These are phyloP conservation scores for Coccomyxa subellipsoidea DNA, from an alignment of 163 green algal species.

Conservation along the genomic window DNA sequence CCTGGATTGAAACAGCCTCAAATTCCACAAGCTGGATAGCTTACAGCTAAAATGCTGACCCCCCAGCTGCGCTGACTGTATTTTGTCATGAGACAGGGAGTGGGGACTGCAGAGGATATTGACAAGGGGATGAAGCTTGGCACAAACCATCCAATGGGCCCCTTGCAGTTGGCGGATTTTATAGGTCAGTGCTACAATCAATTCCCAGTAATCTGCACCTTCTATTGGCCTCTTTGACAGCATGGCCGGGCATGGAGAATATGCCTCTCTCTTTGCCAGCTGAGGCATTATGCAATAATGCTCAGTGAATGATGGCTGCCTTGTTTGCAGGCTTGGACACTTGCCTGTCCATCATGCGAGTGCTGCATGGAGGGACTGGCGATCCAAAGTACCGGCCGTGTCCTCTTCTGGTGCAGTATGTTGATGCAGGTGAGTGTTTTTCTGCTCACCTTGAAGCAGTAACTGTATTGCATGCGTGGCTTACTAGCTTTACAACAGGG, in stretches of 20 bases:
- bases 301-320: not conserved
- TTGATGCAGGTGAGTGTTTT: slow-evolving; percentile 65
- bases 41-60: too few species aligned
- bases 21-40: too few species aligned
- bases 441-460: too few species aligned
- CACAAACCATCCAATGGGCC: slow-evolving; percentile 87
- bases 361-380: slow-evolving; percentile 75
- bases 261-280: too few species aligned
- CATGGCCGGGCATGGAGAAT: too few species aligned
- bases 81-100: slow-evolving; percentile 50
- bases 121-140: slow-evolving; percentile 86
- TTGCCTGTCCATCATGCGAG: slow-evolving; percentile 86
- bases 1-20: not conserved
- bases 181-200: slow-evolving; percentile 53
- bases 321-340: slow-evolving; percentile 76
- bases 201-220: too few species aligned
- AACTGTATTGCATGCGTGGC: too few species aligned
- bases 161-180: slow-evolving; percentile 82
- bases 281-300: too few species aligned
- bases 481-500: too few species aligned
- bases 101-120: slow-evolving; percentile 86
- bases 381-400: slow-evolving; percentile 93
- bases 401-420: slow-evolving; percentile 85
- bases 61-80: not conserved
- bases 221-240: too few species aligned